These are phyloP conservation scores for Chrysoporthe austroafricana DNA, from an alignment of 2,329 filamentous ascomycete species.

Conservation along the genomic window DNA sequence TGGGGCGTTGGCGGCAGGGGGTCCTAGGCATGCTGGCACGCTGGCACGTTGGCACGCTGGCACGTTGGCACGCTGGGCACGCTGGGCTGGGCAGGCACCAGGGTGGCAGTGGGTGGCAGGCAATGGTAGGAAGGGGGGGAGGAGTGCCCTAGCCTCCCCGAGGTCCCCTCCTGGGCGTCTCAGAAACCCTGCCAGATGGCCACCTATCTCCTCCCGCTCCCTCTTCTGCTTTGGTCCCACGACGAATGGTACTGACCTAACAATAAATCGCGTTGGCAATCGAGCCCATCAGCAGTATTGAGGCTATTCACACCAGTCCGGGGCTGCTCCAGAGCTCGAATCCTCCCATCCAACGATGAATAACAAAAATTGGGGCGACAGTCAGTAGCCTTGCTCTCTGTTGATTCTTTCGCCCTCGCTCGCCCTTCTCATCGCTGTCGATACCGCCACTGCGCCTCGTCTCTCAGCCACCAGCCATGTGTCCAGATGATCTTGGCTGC, in stretches of 20 bases:
- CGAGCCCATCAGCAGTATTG: slow-evolving; percentile 24
- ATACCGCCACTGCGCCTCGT: slow-evolving; percentile 23
- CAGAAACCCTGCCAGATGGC: slow-evolving; percentile 24
- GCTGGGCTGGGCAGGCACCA: background rate
- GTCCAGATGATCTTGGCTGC: slow-evolving; percentile 12
- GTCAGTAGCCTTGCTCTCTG: slow-evolving; percentile 22
- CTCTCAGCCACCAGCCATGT: background rate
- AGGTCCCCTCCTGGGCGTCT: slow-evolving; percentile 15
- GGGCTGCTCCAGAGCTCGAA: slow-evolving; percentile 4
- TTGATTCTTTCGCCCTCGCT: background rate
- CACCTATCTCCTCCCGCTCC: slow-evolving; percentile 26
- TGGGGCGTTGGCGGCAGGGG: too few species aligned
- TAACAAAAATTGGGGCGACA: slow-evolving; percentile 30
- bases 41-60: background rate
- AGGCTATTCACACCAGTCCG: slow-evolving; percentile 25
- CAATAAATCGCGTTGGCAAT: slow-evolving; percentile 26
- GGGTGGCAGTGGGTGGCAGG: too few species aligned
- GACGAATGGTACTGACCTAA: slow-evolving; percentile 23
- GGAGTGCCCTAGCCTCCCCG: background rate
- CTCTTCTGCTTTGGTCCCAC: slow-evolving; percentile 15
- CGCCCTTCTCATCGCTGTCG: slow-evolving; percentile 11
- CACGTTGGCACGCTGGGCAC: background rate
- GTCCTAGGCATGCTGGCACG: too few species aligned
- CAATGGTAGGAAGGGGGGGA: background rate
- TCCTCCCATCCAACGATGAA: slow-evolving; percentile 23